Percentiles rank a stretch among this genome's conserved stretches.
phyloP scores from a whole-genome alignment of 495 filamentous ascomycete species.

The Penicillium atrosanguineum region DNA sequence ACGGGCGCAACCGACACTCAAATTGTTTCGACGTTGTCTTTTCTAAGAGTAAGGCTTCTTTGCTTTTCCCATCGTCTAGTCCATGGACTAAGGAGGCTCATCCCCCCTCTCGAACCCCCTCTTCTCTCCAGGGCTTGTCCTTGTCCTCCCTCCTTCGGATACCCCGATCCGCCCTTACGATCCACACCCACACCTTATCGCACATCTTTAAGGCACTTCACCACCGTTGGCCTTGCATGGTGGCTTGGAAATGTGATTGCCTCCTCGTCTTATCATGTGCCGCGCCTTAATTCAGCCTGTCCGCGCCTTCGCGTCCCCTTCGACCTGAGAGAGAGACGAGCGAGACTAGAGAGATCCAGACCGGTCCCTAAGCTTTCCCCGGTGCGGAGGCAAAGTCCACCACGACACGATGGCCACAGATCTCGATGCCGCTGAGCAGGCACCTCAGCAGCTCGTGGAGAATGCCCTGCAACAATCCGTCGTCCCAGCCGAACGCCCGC shows the following conservation, averaged over 20 bases:
- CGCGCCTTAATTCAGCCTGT: constrained; percentile 27
- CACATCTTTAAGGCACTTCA: constrained; percentile 15
- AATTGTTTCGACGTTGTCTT: constrained; percentile 8
- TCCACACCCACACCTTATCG: constrained; percentile 18
- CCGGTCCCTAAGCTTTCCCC: constrained; percentile 6
- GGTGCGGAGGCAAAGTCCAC: constrained; percentile 10
- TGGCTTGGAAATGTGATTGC: constrained; percentile 31
- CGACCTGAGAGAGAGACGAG: constrained; percentile 7
- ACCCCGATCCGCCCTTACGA: constrained; percentile 22
- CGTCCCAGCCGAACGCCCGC: constrained; percentile 28
- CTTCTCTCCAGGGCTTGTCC: constrained; percentile 5
- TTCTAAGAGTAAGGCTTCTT: neutral
- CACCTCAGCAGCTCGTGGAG: constrained; percentile 26
- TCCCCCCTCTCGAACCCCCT: constrained; percentile 6
- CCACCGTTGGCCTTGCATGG: constrained; percentile 35
- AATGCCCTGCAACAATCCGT: constrained; percentile 27
- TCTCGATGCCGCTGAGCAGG: constrained; percentile 8
- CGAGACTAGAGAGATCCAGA: constrained; percentile 1
- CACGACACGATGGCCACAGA: constrained; percentile 16
- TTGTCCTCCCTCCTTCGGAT: constrained; percentile 15
- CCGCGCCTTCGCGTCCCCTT: constrained; percentile 36
- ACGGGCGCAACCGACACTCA: constrained; percentile 25
- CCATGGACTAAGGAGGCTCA: neutral
- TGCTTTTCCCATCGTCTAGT: neutral
- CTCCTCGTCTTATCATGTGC: constrained; percentile 37